A percentile compares a stretch with the other conserved stretches of the same genome.
phyloP scores from a whole-genome alignment of 495 filamentous ascomycete species.

The Podospora tetraspora region DNA sequence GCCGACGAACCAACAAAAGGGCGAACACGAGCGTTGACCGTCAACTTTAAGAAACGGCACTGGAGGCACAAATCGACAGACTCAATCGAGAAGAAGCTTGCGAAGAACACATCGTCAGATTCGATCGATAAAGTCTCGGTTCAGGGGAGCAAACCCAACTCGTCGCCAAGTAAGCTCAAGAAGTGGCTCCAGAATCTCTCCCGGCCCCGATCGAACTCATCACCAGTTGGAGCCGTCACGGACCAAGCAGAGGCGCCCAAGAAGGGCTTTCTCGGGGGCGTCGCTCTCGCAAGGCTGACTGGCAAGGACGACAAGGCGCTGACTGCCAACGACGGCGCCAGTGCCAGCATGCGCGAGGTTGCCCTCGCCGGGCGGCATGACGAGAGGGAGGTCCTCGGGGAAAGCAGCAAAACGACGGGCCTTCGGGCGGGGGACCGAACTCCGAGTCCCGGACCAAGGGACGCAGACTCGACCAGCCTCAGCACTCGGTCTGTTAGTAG shows the following conservation, averaged over 20 bases:
- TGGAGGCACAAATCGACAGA: constrained; percentile 16
- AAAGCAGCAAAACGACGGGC: constrained; percentile 11
- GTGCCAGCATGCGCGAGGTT: constrained; percentile 44
- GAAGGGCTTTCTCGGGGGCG: constrained; percentile 46
- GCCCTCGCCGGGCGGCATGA: constrained; percentile 41
- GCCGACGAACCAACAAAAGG: constrained; percentile 7
- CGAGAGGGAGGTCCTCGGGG: constrained; percentile 11
- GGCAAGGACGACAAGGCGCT: constrained; percentile 29
- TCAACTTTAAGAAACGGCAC: constrained; percentile 20
- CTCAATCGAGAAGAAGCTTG: constrained; percentile 1
- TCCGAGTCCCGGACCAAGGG: not conserved
- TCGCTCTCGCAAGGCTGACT: constrained; percentile 35
- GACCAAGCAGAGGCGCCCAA: not conserved
- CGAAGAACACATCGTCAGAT: not conserved
- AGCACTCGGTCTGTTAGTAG: constrained; percentile 16
- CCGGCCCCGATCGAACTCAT: constrained; percentile 30
- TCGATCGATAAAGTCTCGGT: constrained; percentile 1
- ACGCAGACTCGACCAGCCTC: not conserved
- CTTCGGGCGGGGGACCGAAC: not conserved
- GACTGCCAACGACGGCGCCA: constrained; percentile 28
- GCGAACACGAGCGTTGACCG: constrained; percentile 18
- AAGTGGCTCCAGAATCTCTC: constrained; percentile 57
- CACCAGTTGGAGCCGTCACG: not conserved
- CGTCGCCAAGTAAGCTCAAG: constrained; percentile 44
- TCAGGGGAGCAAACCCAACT: constrained; percentile 13